Base-by-base conservation (phyloP, 164 flowering plant species). In the Platanus orientalis region DNA sequence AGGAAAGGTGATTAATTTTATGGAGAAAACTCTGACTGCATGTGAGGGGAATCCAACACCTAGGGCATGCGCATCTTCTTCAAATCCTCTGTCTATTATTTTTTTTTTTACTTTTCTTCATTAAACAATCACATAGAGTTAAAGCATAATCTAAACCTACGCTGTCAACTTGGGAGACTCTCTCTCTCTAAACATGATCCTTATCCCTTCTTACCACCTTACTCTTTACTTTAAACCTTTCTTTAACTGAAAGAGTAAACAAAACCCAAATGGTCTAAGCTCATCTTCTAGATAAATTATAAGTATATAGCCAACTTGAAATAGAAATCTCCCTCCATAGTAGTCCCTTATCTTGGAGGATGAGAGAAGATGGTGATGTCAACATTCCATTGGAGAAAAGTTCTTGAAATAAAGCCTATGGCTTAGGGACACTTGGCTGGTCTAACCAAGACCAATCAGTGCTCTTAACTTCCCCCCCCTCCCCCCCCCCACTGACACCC, bases 31-130 rank as follows among this genome's bases (percentile, higher is more conserved):
- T 57, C 64, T 52, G 21, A 69, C 70, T 69, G 71, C 70, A 57
- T 44, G 57, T 62, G 55, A 65, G 42, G 17, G 67, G 82, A 73
- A 76, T 76, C 80, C 64, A 40, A 54, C 16, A 7, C 21, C 62
- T 60, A 66, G 12, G 20, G 72, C 82, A 78, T 71, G 77, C 74
- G 76, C 69, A 71, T 71, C 73, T 75, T 65, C 65, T 48, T 40
- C 55, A 13, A 27, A 68, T 34, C 29, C 1, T 25, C 57, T 54
- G 54, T 64, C 54, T 17, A n/a, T n/a, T n/a, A n/a, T n/a, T n/a
- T 20, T 19, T 7, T 24, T 16, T 57, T 25, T 3, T 26, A 58
- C 52, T 28, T 62, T 64, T 47, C 54, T 23, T 49, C 11, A 56
- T 61, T 71, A 69, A 61, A 50, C 53, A 47, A 69, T 21, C 4